phyloP scores from a whole-genome alignment of 805 yeast genomes.

The Zygosaccharomyces siamensis region DNA sequence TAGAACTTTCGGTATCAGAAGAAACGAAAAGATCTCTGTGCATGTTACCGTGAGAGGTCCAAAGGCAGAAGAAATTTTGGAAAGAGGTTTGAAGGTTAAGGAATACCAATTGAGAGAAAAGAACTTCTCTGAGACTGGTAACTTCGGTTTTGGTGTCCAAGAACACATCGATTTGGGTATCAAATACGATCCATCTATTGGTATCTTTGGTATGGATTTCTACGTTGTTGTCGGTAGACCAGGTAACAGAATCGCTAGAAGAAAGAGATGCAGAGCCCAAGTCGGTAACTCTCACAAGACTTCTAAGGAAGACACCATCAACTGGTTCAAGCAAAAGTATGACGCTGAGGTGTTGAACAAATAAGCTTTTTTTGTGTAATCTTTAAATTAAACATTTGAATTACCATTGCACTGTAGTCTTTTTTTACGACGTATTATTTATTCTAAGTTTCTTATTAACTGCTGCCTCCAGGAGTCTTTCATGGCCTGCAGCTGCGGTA shows the following conservation, averaged over 20 bases:
- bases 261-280: constrained; percentile 87
- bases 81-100: constrained; percentile 99
- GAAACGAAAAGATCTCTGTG: constrained; percentile 99
- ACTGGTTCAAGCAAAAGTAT: constrained; percentile 99
- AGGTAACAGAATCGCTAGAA: constrained; percentile 97
- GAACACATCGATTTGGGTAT: constrained; percentile 99
- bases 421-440: constrained; percentile 1
- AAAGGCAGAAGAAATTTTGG: constrained; percentile 98
- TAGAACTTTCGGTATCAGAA: constrained; percentile 99
- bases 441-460: constrained; percentile 30
- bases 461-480: constrained; percentile 49
- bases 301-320: constrained; percentile 87
- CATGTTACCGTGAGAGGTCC: constrained; percentile 99
- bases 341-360: constrained; percentile 95
- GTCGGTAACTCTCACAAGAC: constrained; percentile 93
- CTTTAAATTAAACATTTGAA: constrained; percentile 6
- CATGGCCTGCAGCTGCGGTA: constrained; percentile 43
- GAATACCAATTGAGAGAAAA: constrained; percentile 92
- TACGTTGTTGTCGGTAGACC: constrained; percentile 99
- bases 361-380: constrained; percentile 36
- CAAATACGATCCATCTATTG: constrained; percentile 99
- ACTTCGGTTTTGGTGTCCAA: constrained; percentile 99
- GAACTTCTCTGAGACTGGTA: constrained; percentile 98
- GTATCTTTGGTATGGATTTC: constrained; percentile 99
- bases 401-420: constrained; percentile 8